Base-by-base conservation (phyloP, 345 rosid genomes). In the Murraya koenigii region DNA sequence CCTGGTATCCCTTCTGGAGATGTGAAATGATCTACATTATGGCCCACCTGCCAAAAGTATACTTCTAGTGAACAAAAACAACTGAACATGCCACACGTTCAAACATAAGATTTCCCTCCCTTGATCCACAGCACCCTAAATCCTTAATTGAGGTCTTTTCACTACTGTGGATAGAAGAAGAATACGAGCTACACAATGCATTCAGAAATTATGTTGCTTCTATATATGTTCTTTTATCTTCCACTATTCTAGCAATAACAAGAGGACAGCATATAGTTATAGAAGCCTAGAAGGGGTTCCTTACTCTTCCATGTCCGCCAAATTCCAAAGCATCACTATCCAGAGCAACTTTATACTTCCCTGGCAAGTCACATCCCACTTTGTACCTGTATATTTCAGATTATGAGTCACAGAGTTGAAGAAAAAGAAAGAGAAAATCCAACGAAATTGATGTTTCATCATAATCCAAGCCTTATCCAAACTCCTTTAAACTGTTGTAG, bases 331-430 rank as follows among this genome's bases (percentile, higher is more conserved):
- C 88, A 85, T 90, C 94, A 76, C 93, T 92, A 74, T 92, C 94
- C 64, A 92, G 80, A 60, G 92, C 97, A 80, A 92, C 90, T 88
- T 88, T 85, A 64, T 92, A 90, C 86, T 87, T 90, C 78, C 97
- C 97, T 1, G 97, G 97, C 85, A 87, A 87, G 86, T 89, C 90
- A 54, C 94, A 92, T 39, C 97, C 97, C 39, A 92, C 88, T 82
- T 92, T 90, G 76, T 88, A 92, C 85, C 97, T 92, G 88, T 75
- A 86, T 35, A 38, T 83, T 82, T 69, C 78, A 80, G n/a, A 64
- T 68, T 32, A 22, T 54, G 56, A 64, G 54, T 60, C 39, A 67
- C n/a, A 63, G 35, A 60, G 58, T 73, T 62, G 38, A 8, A 71
- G 36, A 74, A 58, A 15, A 25, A 59, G 60, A 19, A 17, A 58